Percentiles rank a stretch among this genome's conserved stretches.
Conservation (phyloP, 1,284 basidiomycete genomes). For the Lignosus rhinocerotis region DNA sequence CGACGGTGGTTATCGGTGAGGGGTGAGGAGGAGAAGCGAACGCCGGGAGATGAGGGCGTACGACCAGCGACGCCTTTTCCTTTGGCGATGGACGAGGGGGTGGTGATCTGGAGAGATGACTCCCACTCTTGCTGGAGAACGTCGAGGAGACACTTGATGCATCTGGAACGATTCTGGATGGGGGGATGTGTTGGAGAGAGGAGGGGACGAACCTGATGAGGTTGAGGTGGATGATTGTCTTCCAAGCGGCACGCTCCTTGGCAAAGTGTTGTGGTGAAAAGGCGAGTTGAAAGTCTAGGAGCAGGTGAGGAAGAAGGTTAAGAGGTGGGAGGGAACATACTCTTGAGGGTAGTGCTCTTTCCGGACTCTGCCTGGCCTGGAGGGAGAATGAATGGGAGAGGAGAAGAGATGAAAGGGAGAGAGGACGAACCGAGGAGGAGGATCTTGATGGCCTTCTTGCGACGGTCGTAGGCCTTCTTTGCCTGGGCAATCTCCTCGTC, state of each 20-base stretch:
- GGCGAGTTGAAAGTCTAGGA: constrained; percentile 59
- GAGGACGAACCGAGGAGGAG: constrained; percentile 55
- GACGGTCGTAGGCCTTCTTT: constrained; percentile 52
- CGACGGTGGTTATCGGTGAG: constrained; percentile 42
- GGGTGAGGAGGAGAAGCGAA: constrained; percentile 26
- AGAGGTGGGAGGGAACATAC: constrained; percentile 34
- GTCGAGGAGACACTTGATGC: constrained; percentile 54
- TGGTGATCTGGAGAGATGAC: constrained; percentile 26
- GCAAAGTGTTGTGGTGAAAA: constrained; percentile 64
- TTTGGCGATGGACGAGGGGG: constrained; percentile 23
- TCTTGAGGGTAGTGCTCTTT: constrained; percentile 70
- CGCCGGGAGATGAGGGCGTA: constrained; percentile 20
- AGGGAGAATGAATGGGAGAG: not conserved
- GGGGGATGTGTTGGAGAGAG: not conserved
- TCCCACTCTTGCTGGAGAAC: constrained; percentile 52
- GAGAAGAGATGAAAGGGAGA: not conserved
- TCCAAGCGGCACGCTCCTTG: constrained; percentile 58
- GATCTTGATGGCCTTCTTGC: constrained; percentile 61
- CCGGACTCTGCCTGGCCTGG: constrained; percentile 71
- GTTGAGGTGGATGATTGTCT: constrained; percentile 66
- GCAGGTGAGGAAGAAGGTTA: not conserved
- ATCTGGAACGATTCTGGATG: constrained; percentile 34
- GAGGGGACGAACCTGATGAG: constrained; percentile 51
- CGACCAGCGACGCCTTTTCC: constrained; percentile 24
- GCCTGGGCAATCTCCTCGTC: constrained; percentile 55